A percentile compares a stretch with the other conserved stretches of the same genome.
Conservation (phyloP, 306 rosid genomes). For the Spatholobus suberectus region DNA sequence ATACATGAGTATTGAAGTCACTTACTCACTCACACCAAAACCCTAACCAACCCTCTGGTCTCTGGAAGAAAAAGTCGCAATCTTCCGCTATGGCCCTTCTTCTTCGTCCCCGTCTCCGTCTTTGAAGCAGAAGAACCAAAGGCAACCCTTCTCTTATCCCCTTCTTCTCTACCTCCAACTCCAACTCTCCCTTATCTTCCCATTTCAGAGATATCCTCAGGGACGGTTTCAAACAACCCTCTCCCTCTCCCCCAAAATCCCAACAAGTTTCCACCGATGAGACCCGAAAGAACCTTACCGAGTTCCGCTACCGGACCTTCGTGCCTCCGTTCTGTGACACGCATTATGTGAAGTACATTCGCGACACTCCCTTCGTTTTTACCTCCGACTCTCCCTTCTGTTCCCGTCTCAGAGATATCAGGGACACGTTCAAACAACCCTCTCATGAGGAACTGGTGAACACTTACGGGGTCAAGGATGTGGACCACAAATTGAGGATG, state of each 20-base stretch:
- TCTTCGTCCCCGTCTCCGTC: constrained; percentile 55
- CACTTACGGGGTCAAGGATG: no score
- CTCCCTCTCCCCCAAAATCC: background rate
- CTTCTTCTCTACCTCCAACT: constrained; percentile 55
- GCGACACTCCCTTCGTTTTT: no score
- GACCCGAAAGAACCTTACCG: constrained; percentile 51
- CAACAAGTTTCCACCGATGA: background rate
- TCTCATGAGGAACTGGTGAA: no score
- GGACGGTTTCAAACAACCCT: constrained; percentile 40
- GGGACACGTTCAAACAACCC: no score
- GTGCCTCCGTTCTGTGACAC: background rate
- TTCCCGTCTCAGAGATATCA: no score
- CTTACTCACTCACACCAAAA: background rate
- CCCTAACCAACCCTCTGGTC: constrained; percentile 25
- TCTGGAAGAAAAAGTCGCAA: background rate
- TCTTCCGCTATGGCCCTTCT: constrained; percentile 53
- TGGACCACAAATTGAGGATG: no score
- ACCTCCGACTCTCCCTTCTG: no score
- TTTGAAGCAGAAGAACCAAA: constrained; percentile 33
- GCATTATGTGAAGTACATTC: no score
- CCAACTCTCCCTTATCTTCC: constrained; percentile 42
- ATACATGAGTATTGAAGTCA: no score
- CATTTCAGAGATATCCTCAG: constrained; percentile 53
- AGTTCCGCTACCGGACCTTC: constrained; percentile 41
- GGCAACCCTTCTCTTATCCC: constrained; percentile 31